These are phyloP conservation scores for Orbilia oligospora DNA, from an alignment of 2,329 filamentous ascomycete species.

Conservation along the genomic window DNA sequence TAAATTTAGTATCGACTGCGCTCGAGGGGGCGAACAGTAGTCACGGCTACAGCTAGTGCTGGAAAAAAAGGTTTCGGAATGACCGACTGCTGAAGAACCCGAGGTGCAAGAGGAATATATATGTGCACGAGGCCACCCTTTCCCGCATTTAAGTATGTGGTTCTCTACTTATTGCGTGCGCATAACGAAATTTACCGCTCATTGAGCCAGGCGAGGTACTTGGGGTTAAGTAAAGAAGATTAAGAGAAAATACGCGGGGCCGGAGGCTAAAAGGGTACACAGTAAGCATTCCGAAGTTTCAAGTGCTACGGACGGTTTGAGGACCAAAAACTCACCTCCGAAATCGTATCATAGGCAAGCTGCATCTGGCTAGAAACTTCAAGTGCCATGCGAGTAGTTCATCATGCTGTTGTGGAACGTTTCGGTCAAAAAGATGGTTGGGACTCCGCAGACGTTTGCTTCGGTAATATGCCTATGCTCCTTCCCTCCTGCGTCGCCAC, in stretches of 20 bases:
- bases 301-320: slow-evolving; percentile 34
- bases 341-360: slow-evolving; percentile 50
- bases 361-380: slow-evolving; percentile 58
- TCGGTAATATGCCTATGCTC: slow-evolving; percentile 57
- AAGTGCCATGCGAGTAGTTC: slow-evolving; percentile 43
- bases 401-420: slow-evolving; percentile 60
- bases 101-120: slow-evolving; percentile 58
- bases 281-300: slow-evolving; percentile 57
- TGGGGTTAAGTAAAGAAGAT: slow-evolving; percentile 49
- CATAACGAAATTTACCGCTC: slow-evolving; percentile 60
- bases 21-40: slow-evolving; percentile 41
- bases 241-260: slow-evolving; percentile 54
- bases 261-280: slow-evolving; percentile 56
- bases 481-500: slow-evolving; percentile 60
- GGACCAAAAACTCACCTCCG: slow-evolving; percentile 51
- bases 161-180: slow-evolving; percentile 54
- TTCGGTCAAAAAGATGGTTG: slow-evolving; percentile 44
- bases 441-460: slow-evolving; percentile 49
- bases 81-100: slow-evolving; percentile 59
- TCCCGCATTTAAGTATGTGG: slow-evolving; percentile 53
- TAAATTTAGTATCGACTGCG: slow-evolving; percentile 39
- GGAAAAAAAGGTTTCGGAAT: slow-evolving; percentile 57
- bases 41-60: slow-evolving; percentile 54
- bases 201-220: slow-evolving; percentile 57
- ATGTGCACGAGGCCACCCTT: slow-evolving; percentile 60